phyloP scores from a whole-genome alignment of 139 green algal species.

The Chlamydomonas incerta region DNA sequence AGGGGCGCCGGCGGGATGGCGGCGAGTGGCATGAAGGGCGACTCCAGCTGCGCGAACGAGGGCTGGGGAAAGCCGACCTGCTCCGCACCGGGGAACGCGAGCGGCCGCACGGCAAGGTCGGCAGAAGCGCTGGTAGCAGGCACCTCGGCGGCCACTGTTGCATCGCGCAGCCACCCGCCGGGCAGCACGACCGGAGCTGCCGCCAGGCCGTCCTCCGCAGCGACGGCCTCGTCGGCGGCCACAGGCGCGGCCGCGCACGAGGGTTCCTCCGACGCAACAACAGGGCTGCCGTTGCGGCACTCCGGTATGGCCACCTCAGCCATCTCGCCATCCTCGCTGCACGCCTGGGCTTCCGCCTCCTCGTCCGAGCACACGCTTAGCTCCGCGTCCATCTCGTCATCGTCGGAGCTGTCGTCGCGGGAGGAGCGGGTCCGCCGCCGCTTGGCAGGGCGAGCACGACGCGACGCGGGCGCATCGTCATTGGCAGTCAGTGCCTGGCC shows the following conservation, averaged over 20 bases:
- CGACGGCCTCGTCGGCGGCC: neutral
- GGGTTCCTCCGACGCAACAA: neutral
- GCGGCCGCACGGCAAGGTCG: too few species aligned
- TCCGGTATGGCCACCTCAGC: neutral
- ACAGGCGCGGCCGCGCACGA: neutral
- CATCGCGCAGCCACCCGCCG: too few species aligned
- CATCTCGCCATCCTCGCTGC: neutral
- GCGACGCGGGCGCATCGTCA: neutral
- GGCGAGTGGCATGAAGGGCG: neutral
- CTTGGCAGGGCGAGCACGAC: neutral
- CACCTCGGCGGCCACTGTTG: too few species aligned
- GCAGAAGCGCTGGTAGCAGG: too few species aligned
- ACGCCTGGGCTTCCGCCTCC: neutral
- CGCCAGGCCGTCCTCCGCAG: neutral
- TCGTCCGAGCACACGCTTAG: neutral
- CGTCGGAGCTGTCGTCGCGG: slow-evolving; percentile 12
- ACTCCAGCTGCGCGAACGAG: neutral
- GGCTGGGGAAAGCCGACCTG: too few species aligned
- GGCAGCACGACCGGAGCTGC: neutral
- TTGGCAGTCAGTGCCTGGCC: slow-evolving; percentile 17
- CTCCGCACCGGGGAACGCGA: too few species aligned
- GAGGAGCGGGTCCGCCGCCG: neutral
- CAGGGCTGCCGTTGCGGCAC: too few species aligned
- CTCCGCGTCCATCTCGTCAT: neutral
- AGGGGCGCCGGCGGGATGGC: neutral